Evolutionary conservation across 441 rosid genomes (phyloP).

Genomic region (Lepidium campestre): DNA sequence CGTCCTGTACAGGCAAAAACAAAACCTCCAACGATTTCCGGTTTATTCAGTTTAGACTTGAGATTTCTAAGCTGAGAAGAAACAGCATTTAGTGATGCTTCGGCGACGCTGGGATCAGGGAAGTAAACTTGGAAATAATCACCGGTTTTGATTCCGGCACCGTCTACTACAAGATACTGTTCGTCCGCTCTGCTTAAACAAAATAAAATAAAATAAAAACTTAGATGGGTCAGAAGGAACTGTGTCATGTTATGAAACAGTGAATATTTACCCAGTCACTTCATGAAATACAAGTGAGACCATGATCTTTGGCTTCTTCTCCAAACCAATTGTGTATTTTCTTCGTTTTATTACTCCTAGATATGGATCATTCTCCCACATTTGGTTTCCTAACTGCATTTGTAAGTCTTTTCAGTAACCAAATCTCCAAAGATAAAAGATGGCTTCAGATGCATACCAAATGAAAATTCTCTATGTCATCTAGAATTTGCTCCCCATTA

Average conservation of each 20-base stretch:
- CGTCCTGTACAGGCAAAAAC: constrained; percentile 55
- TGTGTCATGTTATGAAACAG: not conserved
- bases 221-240: not conserved
- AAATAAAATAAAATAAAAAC: not conserved
- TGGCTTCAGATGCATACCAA: constrained; percentile 32
- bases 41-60: constrained; percentile 13
- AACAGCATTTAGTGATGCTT: constrained; percentile 32
- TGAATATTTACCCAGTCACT: constrained; percentile 39
- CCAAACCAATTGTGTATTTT: constrained; percentile 48
- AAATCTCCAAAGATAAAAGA: not conserved
- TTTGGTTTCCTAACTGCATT: constrained; percentile 42
- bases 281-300: constrained; percentile 52
- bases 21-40: constrained; percentile 64
- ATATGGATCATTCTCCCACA: constrained; percentile 35
- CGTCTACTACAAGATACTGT: constrained; percentile 48
- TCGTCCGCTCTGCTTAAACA: constrained; percentile 51
- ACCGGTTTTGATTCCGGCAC: constrained; percentile 54
- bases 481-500: constrained; percentile 54
- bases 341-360: constrained; percentile 61
- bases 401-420: constrained; percentile 6
- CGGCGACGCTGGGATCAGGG: constrained; percentile 40
- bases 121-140: constrained; percentile 61
- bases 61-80: constrained; percentile 32
- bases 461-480: constrained; percentile 34
- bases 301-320: constrained; percentile 48